Evolutionary conservation across 2,329 filamentous ascomycete species (phyloP).

Genomic region (Xenoacremonium recifei): DNA sequence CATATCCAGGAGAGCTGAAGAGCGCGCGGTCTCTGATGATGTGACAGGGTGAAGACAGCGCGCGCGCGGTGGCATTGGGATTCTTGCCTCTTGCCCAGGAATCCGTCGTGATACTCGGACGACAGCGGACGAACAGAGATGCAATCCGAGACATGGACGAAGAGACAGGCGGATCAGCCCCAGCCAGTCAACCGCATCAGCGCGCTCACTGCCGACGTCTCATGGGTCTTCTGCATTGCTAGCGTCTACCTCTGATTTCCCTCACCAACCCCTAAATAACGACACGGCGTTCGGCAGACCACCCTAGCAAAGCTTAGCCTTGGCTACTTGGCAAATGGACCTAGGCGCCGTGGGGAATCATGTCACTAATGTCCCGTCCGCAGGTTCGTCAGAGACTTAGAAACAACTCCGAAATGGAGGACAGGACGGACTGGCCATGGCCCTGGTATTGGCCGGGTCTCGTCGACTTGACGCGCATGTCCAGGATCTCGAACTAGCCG

Average conservation of each 20-base stretch:
- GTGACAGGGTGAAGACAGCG: no score
- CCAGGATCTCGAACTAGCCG: no score
- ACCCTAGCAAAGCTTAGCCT: slow-evolving; percentile 23
- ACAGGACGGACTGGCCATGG: not conserved
- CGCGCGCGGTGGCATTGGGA: no score
- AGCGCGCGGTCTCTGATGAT: no score
- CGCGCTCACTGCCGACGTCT: slow-evolving; percentile 8
- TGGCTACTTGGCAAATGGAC: no score
- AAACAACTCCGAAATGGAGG: slow-evolving; percentile 5
- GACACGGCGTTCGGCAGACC: slow-evolving; percentile 13
- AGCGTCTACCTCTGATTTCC: slow-evolving; percentile 16
- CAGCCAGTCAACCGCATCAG: not conserved
- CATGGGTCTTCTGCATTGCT: slow-evolving; percentile 18
- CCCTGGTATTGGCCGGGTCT: slow-evolving; percentile 13
- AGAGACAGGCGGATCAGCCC: no score
- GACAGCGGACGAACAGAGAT: no score
- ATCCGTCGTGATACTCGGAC: no score
- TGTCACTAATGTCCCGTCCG: slow-evolving; percentile 11
- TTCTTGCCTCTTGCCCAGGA: no score
- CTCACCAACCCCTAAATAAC: slow-evolving; percentile 18
- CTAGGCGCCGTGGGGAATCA: slow-evolving; percentile 20
- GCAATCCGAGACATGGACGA: no score
- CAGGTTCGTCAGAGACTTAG: not conserved
- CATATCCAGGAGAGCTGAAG: no score
- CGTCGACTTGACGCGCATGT: not conserved